phyloP scores from a whole-genome alignment of 192 early-diverging fungal genomes.

The Pecoramyces ruminantium region DNA sequence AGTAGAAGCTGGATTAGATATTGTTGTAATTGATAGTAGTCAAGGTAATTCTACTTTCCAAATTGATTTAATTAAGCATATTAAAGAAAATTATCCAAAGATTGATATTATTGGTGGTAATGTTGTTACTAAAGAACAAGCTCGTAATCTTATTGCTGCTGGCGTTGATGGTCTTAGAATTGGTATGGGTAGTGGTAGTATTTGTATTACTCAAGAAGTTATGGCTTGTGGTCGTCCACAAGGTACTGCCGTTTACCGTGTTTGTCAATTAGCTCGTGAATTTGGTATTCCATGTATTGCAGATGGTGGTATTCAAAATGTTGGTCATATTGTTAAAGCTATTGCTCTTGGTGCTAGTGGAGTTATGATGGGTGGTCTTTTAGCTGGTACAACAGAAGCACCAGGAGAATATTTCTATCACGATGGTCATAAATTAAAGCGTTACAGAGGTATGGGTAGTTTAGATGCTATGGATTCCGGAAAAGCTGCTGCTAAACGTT shows the following conservation, averaged over 20 bases:
- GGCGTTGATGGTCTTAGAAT: conserved; percentile 90
- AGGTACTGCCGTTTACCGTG: no score
- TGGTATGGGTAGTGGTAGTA: conserved; percentile 93
- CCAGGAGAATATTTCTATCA: conserved; percentile 97
- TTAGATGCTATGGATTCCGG: no score
- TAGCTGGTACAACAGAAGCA: conserved; percentile 86
- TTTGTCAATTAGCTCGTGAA: conserved; percentile 78
- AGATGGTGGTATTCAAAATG: conserved; percentile 90
- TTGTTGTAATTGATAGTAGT: conserved; percentile 83
- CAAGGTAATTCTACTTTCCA: conserved; percentile 91
- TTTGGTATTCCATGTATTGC: conserved; percentile 93
- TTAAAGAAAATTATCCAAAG: conserved; percentile 71
- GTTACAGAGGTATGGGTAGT: conserved; percentile 97
- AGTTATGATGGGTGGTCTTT: conserved; percentile 95
- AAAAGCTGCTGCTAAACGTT: no score
- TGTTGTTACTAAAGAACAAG: conserved; percentile 92
- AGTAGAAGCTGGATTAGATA: conserved; percentile 84
- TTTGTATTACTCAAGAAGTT: conserved; percentile 97
- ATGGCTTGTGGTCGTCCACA: no score
- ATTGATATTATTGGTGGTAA: conserved; percentile 92
- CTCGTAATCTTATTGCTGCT: conserved; percentile 70
- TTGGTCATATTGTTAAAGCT: conserved; percentile 95
- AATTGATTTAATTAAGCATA: conserved; percentile 86
- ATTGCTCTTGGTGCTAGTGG: conserved; percentile 85
- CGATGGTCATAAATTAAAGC: conserved; percentile 90